Evolutionary conservation across 345 rosid genomes (phyloP).

Genomic region (Luvunga scandens): DNA sequence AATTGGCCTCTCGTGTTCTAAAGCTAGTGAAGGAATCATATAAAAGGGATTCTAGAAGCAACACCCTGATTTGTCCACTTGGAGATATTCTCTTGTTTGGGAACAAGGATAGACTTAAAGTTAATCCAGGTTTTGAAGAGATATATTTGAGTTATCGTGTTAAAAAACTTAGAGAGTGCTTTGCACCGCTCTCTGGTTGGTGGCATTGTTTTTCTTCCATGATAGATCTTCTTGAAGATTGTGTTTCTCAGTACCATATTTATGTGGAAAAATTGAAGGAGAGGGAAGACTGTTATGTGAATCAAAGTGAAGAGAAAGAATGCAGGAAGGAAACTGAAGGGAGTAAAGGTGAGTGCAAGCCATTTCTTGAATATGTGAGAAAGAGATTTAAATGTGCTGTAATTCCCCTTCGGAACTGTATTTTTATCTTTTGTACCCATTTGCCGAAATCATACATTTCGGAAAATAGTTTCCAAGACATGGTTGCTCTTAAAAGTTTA

Average conservation of each 20-base stretch:
- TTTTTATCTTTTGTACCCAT: conserved; percentile 28
- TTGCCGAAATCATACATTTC: conserved; percentile 21
- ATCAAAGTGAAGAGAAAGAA: neutral
- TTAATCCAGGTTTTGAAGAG: neutral
- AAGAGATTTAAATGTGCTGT: conserved; percentile 2
- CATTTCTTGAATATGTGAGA: conserved; percentile 21
- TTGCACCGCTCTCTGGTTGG: neutral
- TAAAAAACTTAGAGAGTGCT: neutral
- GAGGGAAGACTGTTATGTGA: too few relatives aligned
- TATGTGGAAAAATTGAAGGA: too few relatives aligned
- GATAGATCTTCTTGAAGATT: neutral
- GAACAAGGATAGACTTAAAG: neutral
- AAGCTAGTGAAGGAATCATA: neutral
- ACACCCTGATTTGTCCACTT: neutral
- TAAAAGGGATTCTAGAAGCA: neutral
- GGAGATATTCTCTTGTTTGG: neutral
- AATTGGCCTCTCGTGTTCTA: neutral
- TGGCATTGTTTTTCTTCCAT: neutral
- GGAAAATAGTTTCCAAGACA: conserved; percentile 12
- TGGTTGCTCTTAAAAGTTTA: conserved; percentile 9
- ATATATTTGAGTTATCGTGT: neutral
- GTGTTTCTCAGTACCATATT: neutral
- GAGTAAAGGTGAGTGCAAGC: neutral
- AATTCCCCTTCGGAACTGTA: conserved; percentile 23
- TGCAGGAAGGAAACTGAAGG: neutral